Base-by-base conservation (phyloP, 331 rosid genomes). In the Malus hybrid region DNA sequence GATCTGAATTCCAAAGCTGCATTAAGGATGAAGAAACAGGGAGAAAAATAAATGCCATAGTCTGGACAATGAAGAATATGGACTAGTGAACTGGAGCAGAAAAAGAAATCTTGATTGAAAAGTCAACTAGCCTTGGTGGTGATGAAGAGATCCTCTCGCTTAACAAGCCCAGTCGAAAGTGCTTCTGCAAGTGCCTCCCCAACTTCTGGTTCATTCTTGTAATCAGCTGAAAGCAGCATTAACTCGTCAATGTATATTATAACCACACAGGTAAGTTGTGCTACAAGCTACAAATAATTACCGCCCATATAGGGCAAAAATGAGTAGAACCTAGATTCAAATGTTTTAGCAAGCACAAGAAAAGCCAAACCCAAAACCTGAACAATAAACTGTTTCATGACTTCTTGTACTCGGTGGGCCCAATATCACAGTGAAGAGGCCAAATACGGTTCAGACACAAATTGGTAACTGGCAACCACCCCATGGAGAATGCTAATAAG, bases 1-100 rank as follows among this genome's bases (percentile, higher is more conserved):
- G 98, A 83, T 94, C 98, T 42, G 97, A 94, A 84, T 94, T 94
- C 98, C 98, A 91, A 70, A 94, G 96, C 97, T 91, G 89, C 85
- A 88, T 69, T 66, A 19, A 42, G 70, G 65, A 85, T 56, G 57
- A 53, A 44, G 63, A 71, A 28, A 80, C 50, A 15, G 62, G 13
- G 18, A 78, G 64, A 39, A 42, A 30, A 63, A 16, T 30, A 16
- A 2, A 16, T 30, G 28, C 82, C 66, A 78, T 28, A 48, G 63
- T 70, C 60, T 6, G 42, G 63, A 48, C 14, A 68, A 76, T 1
- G 36, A 44, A 52, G 24, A 9, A 68, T 39, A 30, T 12, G n/a
- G 44, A 46, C 44, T 34, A 63, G 32, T 71, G 4, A 36, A n/a
- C 56, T 14, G 33, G 73, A 78, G 66, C 58, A 55, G 64, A 29